Base-by-base conservation (phyloP, 1,139 yeast genomes). In the Saccharomycopsis phalli region DNA sequence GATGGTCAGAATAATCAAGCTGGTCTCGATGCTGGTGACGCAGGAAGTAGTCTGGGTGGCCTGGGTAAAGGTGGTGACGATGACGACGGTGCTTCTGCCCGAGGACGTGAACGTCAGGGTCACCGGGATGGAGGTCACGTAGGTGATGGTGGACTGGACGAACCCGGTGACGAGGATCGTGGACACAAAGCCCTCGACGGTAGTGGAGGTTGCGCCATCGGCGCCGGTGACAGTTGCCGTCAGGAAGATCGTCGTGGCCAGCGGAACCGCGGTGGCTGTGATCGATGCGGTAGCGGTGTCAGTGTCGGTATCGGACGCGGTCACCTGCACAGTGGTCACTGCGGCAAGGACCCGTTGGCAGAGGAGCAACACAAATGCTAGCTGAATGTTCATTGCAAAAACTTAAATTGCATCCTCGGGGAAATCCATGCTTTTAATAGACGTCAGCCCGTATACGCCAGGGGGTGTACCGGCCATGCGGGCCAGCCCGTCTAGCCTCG, bases 1-100 rank as follows among this genome's bases (percentile, higher is more conserved):
- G 5, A 45, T 45, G 8, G 48, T 45, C 4, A 42, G 38, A 6
- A 45, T 42, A 40, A 45, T 40, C 48, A 45, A 32, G 25, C 46
- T 43, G 14, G 48, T 45, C 14, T 35, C 33, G 11, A 40, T 38
- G 6, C 31, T 33, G 8, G 48, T 45, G 16, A 42, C 40, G 34
- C 48, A 45, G 17, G 46, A 43, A 11, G 48, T 45, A 23, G 48
- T 45, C 29, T 40, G 40, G 6, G 40, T 37, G 19, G 32, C 33
- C 31, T 36, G 40, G 22, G 44, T 43, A 32, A 25, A 45, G n/a
- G 48, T 45, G 16, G 48, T 45, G 21, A 45, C 37, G 14, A 45
- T 29, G 8, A 45, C 22, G 20, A 45, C 42, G 8, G 46, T 42
- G 23, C 44, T 38, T 10, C 34, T 40, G 5, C 48, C 48, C 8